Percentiles rank a stretch among this genome's conserved stretches.
These are phyloP conservation scores for Ophiostoma montium DNA, from an alignment of 2,329 filamentous ascomycete genomes.

Conservation along the genomic window DNA sequence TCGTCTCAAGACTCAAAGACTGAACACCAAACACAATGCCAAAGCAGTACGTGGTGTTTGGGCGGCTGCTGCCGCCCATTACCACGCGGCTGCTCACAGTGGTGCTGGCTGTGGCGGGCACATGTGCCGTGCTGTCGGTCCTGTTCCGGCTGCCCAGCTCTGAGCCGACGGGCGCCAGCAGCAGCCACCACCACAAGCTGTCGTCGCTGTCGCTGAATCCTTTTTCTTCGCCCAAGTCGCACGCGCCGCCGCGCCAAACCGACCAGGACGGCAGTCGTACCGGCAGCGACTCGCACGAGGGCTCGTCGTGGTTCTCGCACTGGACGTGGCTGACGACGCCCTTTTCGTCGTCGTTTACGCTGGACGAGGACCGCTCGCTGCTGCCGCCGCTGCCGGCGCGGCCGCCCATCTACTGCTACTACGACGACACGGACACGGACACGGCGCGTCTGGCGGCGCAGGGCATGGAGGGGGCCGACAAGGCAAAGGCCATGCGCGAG, in stretches of 20 bases:
- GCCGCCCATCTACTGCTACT: slow-evolving; percentile 79
- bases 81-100: slow-evolving; percentile 37
- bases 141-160: slow-evolving; percentile 36
- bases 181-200: slow-evolving; percentile 27
- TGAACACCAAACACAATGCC: slow-evolving; percentile 25
- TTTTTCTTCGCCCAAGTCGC: slow-evolving; percentile 53
- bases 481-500: slow-evolving; percentile 46
- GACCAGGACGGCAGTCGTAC: too few relatives aligned
- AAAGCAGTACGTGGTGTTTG: slow-evolving; percentile 31
- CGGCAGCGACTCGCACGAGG: slow-evolving; percentile 65
- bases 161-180: slow-evolving; percentile 32
- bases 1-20: not conserved
- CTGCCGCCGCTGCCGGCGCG: slow-evolving; percentile 62
- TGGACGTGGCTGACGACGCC: slow-evolving; percentile 77
- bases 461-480: too few relatives aligned
- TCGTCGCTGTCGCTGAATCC: slow-evolving; percentile 35
- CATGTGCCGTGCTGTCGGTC: slow-evolving; percentile 40
- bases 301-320: slow-evolving; percentile 73
- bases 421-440: slow-evolving; percentile 61
- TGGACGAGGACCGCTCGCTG: slow-evolving; percentile 72
- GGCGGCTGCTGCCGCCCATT: slow-evolving; percentile 35
- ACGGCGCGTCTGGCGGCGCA: slow-evolving; percentile 49
- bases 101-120: slow-evolving; percentile 34
- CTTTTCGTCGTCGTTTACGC: slow-evolving; percentile 66
- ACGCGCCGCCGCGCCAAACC: slow-evolving; percentile 58